These are phyloP conservation scores for Ceratobasidium sp. DNA, from an alignment of 1,284 basidiomycete genomes.

Conservation along the genomic window DNA sequence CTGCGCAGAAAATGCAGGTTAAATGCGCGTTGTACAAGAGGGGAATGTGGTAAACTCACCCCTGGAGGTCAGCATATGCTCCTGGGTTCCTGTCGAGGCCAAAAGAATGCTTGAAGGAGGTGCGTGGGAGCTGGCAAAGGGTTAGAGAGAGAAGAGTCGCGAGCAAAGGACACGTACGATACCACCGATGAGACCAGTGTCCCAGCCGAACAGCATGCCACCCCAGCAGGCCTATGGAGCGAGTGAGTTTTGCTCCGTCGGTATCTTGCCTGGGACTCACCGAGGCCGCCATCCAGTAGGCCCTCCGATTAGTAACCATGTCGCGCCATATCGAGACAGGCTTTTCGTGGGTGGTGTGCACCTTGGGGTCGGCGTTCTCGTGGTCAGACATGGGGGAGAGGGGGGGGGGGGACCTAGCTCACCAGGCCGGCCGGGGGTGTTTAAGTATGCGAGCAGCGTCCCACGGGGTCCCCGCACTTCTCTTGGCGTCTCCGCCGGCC, in stretches of 20 bases:
- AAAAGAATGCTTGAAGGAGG: conserved; percentile 48
- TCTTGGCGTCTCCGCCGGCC: neutral
- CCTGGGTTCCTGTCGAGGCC: conserved; percentile 45
- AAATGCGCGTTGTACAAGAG: neutral
- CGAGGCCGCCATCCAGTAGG: conserved; percentile 42
- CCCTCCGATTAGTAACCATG: conserved; percentile 36
- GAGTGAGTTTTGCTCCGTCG: neutral
- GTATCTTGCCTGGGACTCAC: neutral
- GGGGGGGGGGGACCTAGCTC: conserved; percentile 5
- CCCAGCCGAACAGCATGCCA: conserved; percentile 48
- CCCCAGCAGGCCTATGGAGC: conserved; percentile 45
- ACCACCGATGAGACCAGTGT: conserved; percentile 49
- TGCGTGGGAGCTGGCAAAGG: conserved; percentile 42
- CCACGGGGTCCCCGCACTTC: conserved; percentile 28
- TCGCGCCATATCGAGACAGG: conserved; percentile 42
- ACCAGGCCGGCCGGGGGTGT: neutral
- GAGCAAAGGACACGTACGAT: conserved; percentile 38
- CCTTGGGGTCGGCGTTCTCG: conserved; percentile 23
- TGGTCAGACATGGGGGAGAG: conserved; percentile 28
- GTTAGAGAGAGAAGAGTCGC: neutral
- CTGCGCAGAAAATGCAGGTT: neutral
- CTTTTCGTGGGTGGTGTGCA: conserved; percentile 41
- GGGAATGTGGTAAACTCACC: conserved; percentile 36
- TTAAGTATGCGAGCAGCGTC: conserved; percentile 1
- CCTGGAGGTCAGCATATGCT: conserved; percentile 49